Evolutionary conservation across 2,329 filamentous ascomycete species (phyloP).

Genomic region (Ploettnerulaceae sp.): DNA sequence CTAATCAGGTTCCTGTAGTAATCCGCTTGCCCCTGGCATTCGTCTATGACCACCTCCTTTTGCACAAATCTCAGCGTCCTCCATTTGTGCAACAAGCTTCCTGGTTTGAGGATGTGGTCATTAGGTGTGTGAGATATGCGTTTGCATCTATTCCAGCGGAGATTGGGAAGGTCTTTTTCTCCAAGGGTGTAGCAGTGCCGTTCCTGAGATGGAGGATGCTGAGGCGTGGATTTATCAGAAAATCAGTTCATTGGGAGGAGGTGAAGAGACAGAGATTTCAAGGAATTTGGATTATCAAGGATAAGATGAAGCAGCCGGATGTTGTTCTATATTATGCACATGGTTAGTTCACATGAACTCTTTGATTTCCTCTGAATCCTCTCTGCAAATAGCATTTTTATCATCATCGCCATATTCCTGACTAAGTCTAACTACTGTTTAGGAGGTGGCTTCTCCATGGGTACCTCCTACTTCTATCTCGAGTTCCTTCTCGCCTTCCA

Average conservation of each 20-base stretch:
- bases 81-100: slow-evolving; percentile 66
- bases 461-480: slow-evolving; percentile 76
- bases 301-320: slow-evolving; percentile 59
- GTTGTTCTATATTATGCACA: slow-evolving; percentile 80
- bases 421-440: neutral
- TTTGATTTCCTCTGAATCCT: neutral
- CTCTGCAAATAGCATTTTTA: neutral
- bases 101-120: slow-evolving; percentile 70
- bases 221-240: slow-evolving; percentile 60
- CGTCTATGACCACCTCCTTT: slow-evolving; percentile 52
- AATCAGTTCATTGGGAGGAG: slow-evolving; percentile 61
- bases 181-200: slow-evolving; percentile 64
- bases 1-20: slow-evolving; percentile 38
- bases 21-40: slow-evolving; percentile 55
- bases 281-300: slow-evolving; percentile 66
- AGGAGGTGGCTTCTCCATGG: slow-evolving; percentile 82
- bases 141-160: slow-evolving; percentile 66
- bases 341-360: slow-evolving; percentile 43
- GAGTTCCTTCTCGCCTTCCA: slow-evolving; percentile 76
- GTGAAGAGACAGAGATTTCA: slow-evolving; percentile 49
- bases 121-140: slow-evolving; percentile 73
- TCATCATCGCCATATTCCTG: too few relatives aligned
- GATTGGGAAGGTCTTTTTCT: slow-evolving; percentile 73
- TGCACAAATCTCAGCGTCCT: slow-evolving; percentile 41
- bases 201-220: slow-evolving; percentile 73